These are phyloP conservation scores for Claviceps sp. DNA, from an alignment of 2,329 filamentous ascomycete genomes.

Conservation along the genomic window DNA sequence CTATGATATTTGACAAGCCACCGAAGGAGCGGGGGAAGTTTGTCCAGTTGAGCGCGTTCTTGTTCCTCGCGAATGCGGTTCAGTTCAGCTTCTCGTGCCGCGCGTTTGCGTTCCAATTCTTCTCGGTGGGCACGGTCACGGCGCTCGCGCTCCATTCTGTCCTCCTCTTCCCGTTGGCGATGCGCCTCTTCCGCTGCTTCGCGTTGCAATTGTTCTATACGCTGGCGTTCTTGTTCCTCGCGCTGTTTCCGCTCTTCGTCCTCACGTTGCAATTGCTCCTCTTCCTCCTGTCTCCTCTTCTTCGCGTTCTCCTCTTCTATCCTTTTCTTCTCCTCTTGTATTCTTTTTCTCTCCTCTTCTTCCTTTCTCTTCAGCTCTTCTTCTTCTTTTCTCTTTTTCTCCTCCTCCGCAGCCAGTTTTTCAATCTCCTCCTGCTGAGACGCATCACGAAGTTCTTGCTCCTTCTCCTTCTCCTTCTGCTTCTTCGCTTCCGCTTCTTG, in stretches of 20 bases:
- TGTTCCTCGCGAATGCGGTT: slow-evolving; percentile 39
- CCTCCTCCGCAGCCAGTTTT: slow-evolving; percentile 25
- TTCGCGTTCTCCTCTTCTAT: not conserved
- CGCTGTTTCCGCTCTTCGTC: slow-evolving; percentile 29
- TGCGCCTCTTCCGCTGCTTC: slow-evolving; percentile 37
- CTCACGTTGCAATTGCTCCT: slow-evolving; percentile 25
- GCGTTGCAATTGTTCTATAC: slow-evolving; percentile 30
- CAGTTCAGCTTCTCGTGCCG: slow-evolving; percentile 37
- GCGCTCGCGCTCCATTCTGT: slow-evolving; percentile 36
- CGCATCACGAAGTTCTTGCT: slow-evolving; percentile 21
- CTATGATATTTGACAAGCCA: slow-evolving; percentile 44
- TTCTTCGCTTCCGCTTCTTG: slow-evolving; percentile 24
- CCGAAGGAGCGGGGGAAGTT: slow-evolving; percentile 44
- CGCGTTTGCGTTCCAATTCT: slow-evolving; percentile 34
- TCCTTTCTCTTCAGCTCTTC: slow-evolving; percentile 29
- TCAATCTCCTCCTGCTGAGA: slow-evolving; percentile 21
- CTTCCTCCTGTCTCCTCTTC: slow-evolving; percentile 10
- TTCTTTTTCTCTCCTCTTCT: slow-evolving; percentile 25
- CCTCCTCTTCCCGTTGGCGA: slow-evolving; percentile 37
- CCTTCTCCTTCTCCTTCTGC: slow-evolving; percentile 18
- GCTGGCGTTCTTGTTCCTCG: slow-evolving; percentile 33
- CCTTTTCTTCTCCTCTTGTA: slow-evolving; percentile 24
- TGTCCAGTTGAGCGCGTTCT: slow-evolving; percentile 40
- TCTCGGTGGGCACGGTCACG: slow-evolving; percentile 29
- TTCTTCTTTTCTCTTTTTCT: slow-evolving; percentile 30